phyloP scores from a whole-genome alignment of 2,329 filamentous ascomycete species.

The Penicillium sp. region DNA sequence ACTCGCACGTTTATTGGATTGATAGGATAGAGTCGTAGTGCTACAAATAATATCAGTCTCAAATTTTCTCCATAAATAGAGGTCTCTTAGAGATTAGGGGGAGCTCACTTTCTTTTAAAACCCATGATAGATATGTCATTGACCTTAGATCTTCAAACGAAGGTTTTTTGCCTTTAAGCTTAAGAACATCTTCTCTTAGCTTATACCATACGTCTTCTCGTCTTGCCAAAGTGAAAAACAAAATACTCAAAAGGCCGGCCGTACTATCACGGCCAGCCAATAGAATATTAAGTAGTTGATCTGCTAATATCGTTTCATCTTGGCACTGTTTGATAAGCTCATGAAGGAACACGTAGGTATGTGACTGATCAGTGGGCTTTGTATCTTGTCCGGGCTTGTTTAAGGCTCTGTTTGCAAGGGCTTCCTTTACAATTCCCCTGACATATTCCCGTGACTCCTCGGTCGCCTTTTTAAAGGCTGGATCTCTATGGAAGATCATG shows the following conservation, averaged over 20 bases:
- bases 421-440: slow-evolving; percentile 43
- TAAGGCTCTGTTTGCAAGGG: slow-evolving; percentile 23
- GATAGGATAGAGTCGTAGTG: slow-evolving; percentile 5
- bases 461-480: slow-evolving; percentile 10
- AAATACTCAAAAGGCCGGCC: slow-evolving; percentile 41
- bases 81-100: background rate
- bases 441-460: slow-evolving; percentile 33
- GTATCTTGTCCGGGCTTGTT: slow-evolving; percentile 18
- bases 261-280: slow-evolving; percentile 57
- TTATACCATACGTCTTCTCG: slow-evolving; percentile 39
- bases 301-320: slow-evolving; percentile 45
- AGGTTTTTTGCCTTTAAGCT: slow-evolving; percentile 16
- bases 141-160: slow-evolving; percentile 27
- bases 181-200: slow-evolving; percentile 33
- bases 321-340: slow-evolving; percentile 46
- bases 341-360: slow-evolving; percentile 46
- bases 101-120: slow-evolving; percentile 26
- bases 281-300: slow-evolving; percentile 51
- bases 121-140: slow-evolving; percentile 24
- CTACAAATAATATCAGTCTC: slow-evolving; percentile 8
- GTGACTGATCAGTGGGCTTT: slow-evolving; percentile 23
- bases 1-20: slow-evolving; percentile 15
- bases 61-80: background rate
- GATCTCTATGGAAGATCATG: slow-evolving; percentile 16
- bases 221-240: slow-evolving; percentile 49